Percentiles rank a stretch among this genome's conserved stretches.
Evolutionary conservation across 164 flowering plant genomes (phyloP).

Genomic region (Saururus chinensis): DNA sequence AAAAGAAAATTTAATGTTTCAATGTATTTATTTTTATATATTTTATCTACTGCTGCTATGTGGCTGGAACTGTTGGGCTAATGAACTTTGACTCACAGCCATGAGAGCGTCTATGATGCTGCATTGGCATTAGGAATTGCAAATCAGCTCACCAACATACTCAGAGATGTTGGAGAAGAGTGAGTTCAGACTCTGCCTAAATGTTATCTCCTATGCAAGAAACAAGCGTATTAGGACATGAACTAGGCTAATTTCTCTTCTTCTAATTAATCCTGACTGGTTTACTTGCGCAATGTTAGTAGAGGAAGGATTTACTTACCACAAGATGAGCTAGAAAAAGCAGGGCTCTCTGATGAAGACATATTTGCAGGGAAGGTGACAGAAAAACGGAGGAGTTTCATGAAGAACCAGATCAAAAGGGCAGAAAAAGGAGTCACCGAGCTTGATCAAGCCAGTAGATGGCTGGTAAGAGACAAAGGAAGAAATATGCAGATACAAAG

Average conservation of each 20-base stretch:
- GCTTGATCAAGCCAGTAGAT: constrained; percentile 71
- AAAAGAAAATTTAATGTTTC: no score
- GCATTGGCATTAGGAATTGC: constrained; percentile 82
- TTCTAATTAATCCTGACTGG: neutral
- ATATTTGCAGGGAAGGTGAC: constrained; percentile 78
- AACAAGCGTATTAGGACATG: neutral
- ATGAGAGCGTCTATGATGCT: constrained; percentile 63
- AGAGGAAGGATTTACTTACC: constrained; percentile 80
- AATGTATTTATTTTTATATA: no score
- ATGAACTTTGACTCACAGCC: constrained; percentile 83
- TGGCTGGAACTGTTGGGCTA: constrained; percentile 87
- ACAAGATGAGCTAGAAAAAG: constrained; percentile 74
- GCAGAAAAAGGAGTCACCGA: constrained; percentile 72
- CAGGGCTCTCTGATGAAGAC: constrained; percentile 82
- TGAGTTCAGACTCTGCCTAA: constrained; percentile 24
- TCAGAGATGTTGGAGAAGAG: constrained; percentile 95
- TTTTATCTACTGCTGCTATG: constrained; percentile 85
- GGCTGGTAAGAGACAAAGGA: constrained; percentile 62
- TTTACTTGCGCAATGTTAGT: constrained; percentile 38
- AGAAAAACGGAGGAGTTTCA: constrained; percentile 75
- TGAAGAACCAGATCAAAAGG: constrained; percentile 74
- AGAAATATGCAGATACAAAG: no score
- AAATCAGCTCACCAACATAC: constrained; percentile 86
- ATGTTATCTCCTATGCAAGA: neutral
- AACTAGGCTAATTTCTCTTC: neutral